Percentiles rank a stretch among this genome's conserved stretches.
These are phyloP conservation scores for Mycena vulgaris DNA, from an alignment of 768 basidiomycete genomes.

Conservation along the genomic window DNA sequence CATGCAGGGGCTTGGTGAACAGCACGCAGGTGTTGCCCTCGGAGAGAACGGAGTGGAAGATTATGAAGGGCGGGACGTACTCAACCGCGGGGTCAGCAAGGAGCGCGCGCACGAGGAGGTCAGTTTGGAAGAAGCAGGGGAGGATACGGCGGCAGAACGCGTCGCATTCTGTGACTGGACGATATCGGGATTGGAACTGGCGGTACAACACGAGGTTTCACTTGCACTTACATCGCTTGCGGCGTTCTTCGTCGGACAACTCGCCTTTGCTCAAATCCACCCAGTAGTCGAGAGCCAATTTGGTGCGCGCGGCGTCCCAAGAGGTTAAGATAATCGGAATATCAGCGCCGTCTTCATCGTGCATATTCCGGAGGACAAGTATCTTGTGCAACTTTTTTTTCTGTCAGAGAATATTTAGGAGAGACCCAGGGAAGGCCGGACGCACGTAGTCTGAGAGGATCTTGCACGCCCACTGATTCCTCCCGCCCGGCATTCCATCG, in stretches of 20 bases:
- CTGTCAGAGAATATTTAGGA: no score
- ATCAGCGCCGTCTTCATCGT: slow-evolving; percentile 46
- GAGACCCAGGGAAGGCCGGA: no score
- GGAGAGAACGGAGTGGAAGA: slow-evolving; percentile 20
- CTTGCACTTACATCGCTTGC: not conserved
- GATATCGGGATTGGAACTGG: not conserved
- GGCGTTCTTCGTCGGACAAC: slow-evolving; percentile 22
- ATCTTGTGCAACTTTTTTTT: slow-evolving; percentile 44
- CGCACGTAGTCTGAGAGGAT: slow-evolving; percentile 14
- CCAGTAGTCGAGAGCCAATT: slow-evolving; percentile 45
- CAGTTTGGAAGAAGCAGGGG: slow-evolving; percentile 31
- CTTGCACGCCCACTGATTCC: not conserved
- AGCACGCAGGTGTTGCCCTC: slow-evolving; percentile 29
- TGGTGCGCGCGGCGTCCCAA: slow-evolving; percentile 41
- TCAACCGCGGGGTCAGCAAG: slow-evolving; percentile 40
- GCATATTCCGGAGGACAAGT: slow-evolving; percentile 47
- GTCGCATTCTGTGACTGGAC: slow-evolving; percentile 13
- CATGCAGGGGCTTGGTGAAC: slow-evolving; percentile 32
- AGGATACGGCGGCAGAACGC: slow-evolving; percentile 8
- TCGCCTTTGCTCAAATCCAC: slow-evolving; percentile 34
- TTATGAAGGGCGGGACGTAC: slow-evolving; percentile 43
- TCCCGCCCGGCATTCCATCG: slow-evolving; percentile 6
- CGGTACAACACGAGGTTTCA: not conserved
- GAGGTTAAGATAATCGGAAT: slow-evolving; percentile 42
- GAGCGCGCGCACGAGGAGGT: slow-evolving; percentile 36